A percentile compares a stretch with the other conserved stretches of the same genome.
Conservation (phyloP, 2,329 filamentous ascomycete species). For the Calonectria hawksworthii region DNA sequence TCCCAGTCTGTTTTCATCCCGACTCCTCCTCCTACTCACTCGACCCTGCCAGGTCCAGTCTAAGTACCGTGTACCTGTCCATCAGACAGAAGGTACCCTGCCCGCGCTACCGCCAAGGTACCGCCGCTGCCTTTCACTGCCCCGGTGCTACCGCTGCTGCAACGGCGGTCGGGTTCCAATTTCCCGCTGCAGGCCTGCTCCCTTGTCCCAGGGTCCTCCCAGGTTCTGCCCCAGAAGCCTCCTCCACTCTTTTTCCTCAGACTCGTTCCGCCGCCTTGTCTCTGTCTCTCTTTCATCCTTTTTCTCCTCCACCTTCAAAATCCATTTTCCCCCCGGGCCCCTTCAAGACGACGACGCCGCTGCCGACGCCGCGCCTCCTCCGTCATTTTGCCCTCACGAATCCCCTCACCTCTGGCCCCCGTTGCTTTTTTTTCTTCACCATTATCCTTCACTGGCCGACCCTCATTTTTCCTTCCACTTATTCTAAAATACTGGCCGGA, state of each 20-base stretch:
- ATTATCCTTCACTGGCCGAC: slow-evolving; percentile 6
- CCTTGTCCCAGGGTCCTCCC: slow-evolving; percentile 16
- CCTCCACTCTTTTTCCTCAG: slow-evolving; percentile 19
- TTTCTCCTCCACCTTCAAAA: slow-evolving; percentile 30
- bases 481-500: neutral
- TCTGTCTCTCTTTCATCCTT: slow-evolving; percentile 24
- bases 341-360: neutral
- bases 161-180: slow-evolving; percentile 40
- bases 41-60: neutral
- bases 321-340: neutral
- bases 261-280: neutral
- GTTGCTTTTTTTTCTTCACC: slow-evolving; percentile 15
- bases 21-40: neutral
- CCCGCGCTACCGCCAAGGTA: slow-evolving; percentile 20
- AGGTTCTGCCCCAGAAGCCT: slow-evolving; percentile 4
- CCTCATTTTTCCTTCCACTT: neutral
- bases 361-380: slow-evolving; percentile 15
- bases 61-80: slow-evolving; percentile 22
- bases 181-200: slow-evolving; percentile 29
- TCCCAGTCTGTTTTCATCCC: slow-evolving; percentile 2
- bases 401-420: slow-evolving; percentile 3
- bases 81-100: slow-evolving; percentile 11
- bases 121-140: slow-evolving; percentile 19
- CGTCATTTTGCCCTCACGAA: neutral
- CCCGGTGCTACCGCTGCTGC: slow-evolving; percentile 39